Percentiles rank a stretch among this genome's conserved stretches.
Conservation (phyloP, 495 filamentous ascomycete genomes). For the Cryomyces minteri region DNA sequence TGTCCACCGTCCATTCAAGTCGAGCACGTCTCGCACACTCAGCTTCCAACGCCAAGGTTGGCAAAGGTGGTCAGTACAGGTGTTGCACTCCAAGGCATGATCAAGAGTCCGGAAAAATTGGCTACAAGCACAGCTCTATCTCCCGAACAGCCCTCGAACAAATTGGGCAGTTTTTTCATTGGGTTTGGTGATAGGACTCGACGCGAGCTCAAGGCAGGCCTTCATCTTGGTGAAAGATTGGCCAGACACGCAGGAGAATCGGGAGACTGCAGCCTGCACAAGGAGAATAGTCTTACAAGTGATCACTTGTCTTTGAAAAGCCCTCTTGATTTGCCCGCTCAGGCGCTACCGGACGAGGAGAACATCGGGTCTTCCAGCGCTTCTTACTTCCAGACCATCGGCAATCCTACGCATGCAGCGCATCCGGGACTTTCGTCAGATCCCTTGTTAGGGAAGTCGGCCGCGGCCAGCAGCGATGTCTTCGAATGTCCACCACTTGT, state of each 20-base stretch:
- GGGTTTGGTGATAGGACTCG: slow-evolving; percentile 26
- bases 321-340: too few relatives aligned
- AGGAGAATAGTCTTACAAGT: too few relatives aligned
- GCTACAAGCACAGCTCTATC: slow-evolving; percentile 12
- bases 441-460: not conserved
- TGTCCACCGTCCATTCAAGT: slow-evolving; percentile 1
- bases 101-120: slow-evolving; percentile 11
- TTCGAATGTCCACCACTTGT: not conserved
- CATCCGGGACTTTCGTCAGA: slow-evolving; percentile 4
- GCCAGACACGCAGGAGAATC: slow-evolving; percentile 13
- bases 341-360: not conserved
- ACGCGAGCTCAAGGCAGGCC: slow-evolving; percentile 25
- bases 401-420: slow-evolving; percentile 10
- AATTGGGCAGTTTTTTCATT: slow-evolving; percentile 23
- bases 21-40: slow-evolving; percentile 1
- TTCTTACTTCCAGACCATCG: not conserved
- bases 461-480: too few relatives aligned
- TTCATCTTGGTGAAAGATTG: slow-evolving; percentile 31
- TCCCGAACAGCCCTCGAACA: not conserved
- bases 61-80: slow-evolving; percentile 27
- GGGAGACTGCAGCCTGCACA: too few relatives aligned
- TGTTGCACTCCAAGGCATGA: slow-evolving; percentile 26
- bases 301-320: too few relatives aligned
- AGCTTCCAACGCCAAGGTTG: slow-evolving; percentile 19
- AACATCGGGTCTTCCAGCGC: not conserved